Conservation (phyloP, 441 rosid species). For the Erodium moschatum region DNA sequence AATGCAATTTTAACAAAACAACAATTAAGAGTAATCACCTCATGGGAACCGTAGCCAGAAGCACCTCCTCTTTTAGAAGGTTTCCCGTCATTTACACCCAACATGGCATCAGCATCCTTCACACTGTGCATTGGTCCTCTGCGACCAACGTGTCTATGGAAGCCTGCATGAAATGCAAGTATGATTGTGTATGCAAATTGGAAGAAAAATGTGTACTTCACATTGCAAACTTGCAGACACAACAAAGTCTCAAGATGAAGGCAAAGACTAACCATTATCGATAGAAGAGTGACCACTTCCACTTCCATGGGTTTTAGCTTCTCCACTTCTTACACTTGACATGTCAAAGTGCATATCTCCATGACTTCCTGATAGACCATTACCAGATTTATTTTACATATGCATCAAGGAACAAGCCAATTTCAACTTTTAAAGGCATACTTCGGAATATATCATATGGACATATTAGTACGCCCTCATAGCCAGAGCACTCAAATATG, state of each 20-base stretch:
- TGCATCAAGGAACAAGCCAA: not conserved
- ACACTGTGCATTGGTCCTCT: constrained; percentile 33
- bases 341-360: constrained; percentile 28
- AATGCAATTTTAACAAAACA: not conserved
- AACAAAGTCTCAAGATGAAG: constrained; percentile 10
- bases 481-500: not conserved
- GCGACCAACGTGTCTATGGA: constrained; percentile 46
- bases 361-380: constrained; percentile 24
- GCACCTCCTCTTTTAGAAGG: constrained; percentile 47
- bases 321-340: constrained; percentile 27
- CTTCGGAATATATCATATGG: not conserved
- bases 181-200: not conserved
- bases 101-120: constrained; percentile 40
- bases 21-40: constrained; percentile 35
- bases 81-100: constrained; percentile 39
- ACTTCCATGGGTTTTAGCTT: constrained; percentile 27
- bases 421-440: not conserved
- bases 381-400: not conserved
- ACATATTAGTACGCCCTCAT: not conserved
- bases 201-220: not conserved
- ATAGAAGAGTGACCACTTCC: constrained; percentile 30
- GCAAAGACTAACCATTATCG: constrained; percentile 34
- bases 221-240: not conserved
- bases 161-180: constrained; percentile 34
- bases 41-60: constrained; percentile 49